These are phyloP conservation scores for Typha latifolia DNA, from an alignment of 176 grass and related monocot species.

Conservation along the genomic window DNA sequence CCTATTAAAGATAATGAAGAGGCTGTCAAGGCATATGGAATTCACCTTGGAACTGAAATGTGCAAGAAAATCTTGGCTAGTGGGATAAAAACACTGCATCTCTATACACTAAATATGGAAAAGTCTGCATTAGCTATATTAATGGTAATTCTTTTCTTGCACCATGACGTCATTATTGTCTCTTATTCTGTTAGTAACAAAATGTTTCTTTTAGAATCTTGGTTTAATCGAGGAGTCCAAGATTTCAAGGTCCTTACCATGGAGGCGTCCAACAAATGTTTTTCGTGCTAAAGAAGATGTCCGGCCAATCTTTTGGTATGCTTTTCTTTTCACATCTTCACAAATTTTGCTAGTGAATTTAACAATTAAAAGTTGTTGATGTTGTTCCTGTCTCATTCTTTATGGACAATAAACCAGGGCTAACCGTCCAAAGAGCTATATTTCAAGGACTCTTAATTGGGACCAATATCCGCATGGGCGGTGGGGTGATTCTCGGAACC, in stretches of 20 bases:
- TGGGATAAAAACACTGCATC: constrained; percentile 81
- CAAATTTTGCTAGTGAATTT: too few relatives aligned
- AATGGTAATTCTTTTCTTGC: constrained; percentile 36
- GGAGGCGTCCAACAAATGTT: constrained; percentile 70
- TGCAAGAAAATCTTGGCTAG: constrained; percentile 81
- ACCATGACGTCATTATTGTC: not conserved
- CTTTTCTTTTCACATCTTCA: not conserved
- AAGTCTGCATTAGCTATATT: constrained; percentile 75
- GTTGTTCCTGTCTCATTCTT: not conserved
- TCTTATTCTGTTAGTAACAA: constrained; percentile 16
- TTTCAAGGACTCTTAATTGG: constrained; percentile 65
- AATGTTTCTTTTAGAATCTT: constrained; percentile 47
- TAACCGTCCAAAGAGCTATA: constrained; percentile 88
- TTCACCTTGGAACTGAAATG: constrained; percentile 83
- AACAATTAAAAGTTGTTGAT: not conserved
- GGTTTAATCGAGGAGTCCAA: constrained; percentile 72
- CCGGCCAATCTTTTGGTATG: constrained; percentile 82
- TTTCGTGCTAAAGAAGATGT: constrained; percentile 87
- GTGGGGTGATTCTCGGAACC: constrained; percentile 79
- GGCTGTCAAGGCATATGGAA: constrained; percentile 69
- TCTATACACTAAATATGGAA: constrained; percentile 91
- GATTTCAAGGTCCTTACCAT: constrained; percentile 68
- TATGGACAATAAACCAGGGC: constrained; percentile 41
- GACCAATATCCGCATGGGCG: constrained; percentile 68
- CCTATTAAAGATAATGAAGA: constrained; percentile 90